phyloP scores from a whole-genome alignment of 208 protist genomes.

The Trypanosoma mega region DNA sequence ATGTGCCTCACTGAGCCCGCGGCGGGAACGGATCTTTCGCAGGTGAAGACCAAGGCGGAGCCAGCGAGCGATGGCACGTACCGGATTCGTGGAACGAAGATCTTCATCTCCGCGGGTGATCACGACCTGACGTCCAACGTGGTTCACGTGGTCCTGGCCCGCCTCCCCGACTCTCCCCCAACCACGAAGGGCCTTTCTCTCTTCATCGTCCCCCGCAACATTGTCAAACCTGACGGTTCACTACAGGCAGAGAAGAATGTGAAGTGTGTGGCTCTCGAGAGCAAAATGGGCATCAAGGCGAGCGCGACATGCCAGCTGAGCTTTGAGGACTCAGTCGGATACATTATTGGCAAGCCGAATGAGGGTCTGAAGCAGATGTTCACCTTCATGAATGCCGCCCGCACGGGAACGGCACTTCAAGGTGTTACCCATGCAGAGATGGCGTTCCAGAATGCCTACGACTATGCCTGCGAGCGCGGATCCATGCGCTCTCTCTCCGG shows the following conservation, averaged over 20 bases:
- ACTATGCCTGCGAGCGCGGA: constrained; percentile 70
- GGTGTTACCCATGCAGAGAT: constrained; percentile 79
- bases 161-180: constrained; percentile 57
- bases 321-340: constrained; percentile 83
- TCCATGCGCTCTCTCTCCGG: constrained; percentile 68
- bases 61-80: constrained; percentile 70
- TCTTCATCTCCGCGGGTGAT: constrained; percentile 91
- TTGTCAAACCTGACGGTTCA: constrained; percentile 64
- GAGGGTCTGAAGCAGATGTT: constrained; percentile 90
- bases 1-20: constrained; percentile 93
- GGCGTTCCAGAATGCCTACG: constrained; percentile 81
- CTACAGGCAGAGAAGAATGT: constrained; percentile 65
- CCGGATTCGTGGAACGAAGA: constrained; percentile 87
- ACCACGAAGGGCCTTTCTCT: constrained; percentile 88
- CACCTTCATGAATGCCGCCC: constrained; percentile 88
- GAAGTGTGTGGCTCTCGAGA: constrained; percentile 62
- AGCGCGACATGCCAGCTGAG: constrained; percentile 76
- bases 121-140: constrained; percentile 90
- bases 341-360: constrained; percentile 80
- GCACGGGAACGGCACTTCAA: constrained; percentile 74
- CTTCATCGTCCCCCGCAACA: constrained; percentile 86
- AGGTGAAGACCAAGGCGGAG: constrained; percentile 84
- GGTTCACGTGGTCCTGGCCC: constrained; percentile 81
- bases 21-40: constrained; percentile 80
- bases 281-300: constrained; percentile 91